Evolutionary conservation across 2,329 filamentous ascomycete genomes (phyloP).

Genomic region (Trichoderma endophyticum): DNA sequence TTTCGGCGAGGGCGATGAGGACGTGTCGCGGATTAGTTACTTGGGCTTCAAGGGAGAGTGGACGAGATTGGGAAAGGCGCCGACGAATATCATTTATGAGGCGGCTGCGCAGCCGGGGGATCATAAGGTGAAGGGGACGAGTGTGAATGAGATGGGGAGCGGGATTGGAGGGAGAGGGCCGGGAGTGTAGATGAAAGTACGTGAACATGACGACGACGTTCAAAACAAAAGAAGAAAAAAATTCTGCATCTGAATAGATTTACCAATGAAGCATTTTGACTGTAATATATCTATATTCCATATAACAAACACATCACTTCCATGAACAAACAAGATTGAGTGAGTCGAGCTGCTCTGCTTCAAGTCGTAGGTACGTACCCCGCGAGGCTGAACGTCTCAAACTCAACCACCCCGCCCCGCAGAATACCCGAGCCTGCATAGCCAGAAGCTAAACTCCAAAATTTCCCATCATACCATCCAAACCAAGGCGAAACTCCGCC

Average conservation of each 20-base stretch:
- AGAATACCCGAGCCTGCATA: constrained; percentile 19
- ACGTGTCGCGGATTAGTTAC: constrained; percentile 76
- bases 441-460: constrained; percentile 19
- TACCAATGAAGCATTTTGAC: neutral
- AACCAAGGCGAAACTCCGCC: neutral
- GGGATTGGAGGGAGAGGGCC: constrained; percentile 46
- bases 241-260: neutral
- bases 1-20: constrained; percentile 75
- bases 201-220: neutral
- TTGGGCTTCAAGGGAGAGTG: constrained; percentile 93
- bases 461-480: constrained; percentile 16
- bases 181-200: constrained; percentile 26
- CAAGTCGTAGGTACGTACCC: constrained; percentile 1
- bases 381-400: constrained; percentile 3
- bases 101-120: constrained; percentile 88
- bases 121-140: constrained; percentile 65
- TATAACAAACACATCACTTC: neutral
- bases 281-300: neutral
- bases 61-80: constrained; percentile 70
- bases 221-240: neutral
- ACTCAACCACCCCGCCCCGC: constrained; percentile 9
- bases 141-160: constrained; percentile 53
- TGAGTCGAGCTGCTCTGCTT: neutral
- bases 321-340: neutral
- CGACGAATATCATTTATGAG: constrained; percentile 86